These are phyloP conservation scores for Peronospora tabacina DNA, from an alignment of 352 stramenopile genomes.

Conservation along the genomic window DNA sequence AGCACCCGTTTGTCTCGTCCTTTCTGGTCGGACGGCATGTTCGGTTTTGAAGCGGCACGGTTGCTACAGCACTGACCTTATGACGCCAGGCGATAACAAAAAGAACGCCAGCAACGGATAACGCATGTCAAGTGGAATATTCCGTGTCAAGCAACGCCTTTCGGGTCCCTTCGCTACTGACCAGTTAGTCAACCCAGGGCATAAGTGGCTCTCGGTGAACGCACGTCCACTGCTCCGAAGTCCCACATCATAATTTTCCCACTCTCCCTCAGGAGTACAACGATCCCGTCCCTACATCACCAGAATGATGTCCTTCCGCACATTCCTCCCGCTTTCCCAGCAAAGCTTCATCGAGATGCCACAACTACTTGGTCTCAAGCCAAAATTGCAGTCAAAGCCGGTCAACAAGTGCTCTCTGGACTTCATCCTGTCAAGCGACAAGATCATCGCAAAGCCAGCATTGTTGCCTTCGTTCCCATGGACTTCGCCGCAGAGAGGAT, in stretches of 20 bases:
- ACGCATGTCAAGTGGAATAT: conserved; percentile 40
- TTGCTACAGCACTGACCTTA: conserved; percentile 26
- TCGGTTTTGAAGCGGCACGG: background rate
- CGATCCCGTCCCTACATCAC: conserved; percentile 15
- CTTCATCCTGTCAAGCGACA: conserved; percentile 38
- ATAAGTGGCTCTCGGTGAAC: conserved; percentile 32
- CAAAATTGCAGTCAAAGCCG: conserved; percentile 16
- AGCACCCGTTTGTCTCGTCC: background rate
- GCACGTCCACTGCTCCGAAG: background rate
- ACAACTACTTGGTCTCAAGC: conserved; percentile 28
- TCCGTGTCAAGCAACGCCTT: conserved; percentile 20
- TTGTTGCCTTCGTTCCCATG: conserved; percentile 22
- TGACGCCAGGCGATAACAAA: conserved; percentile 28
- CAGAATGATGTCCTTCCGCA: conserved; percentile 33
- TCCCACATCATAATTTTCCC: conserved; percentile 32
- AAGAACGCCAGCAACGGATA: conserved; percentile 26
- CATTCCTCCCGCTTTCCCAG: conserved; percentile 33
- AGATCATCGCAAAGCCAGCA: conserved; percentile 19
- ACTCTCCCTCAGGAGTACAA: conserved; percentile 30
- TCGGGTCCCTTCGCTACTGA: conserved; percentile 16
- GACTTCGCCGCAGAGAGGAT: conserved; percentile 27
- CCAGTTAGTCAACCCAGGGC: conserved; percentile 15
- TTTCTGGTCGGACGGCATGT: conserved; percentile 3
- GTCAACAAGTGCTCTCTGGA: conserved; percentile 47
- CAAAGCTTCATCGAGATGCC: conserved; percentile 34